Percentiles rank a stretch among this genome's conserved stretches.
Evolutionary conservation across 495 filamentous ascomycete genomes (phyloP).

Genomic region (Clohesyomyces aquaticus): DNA sequence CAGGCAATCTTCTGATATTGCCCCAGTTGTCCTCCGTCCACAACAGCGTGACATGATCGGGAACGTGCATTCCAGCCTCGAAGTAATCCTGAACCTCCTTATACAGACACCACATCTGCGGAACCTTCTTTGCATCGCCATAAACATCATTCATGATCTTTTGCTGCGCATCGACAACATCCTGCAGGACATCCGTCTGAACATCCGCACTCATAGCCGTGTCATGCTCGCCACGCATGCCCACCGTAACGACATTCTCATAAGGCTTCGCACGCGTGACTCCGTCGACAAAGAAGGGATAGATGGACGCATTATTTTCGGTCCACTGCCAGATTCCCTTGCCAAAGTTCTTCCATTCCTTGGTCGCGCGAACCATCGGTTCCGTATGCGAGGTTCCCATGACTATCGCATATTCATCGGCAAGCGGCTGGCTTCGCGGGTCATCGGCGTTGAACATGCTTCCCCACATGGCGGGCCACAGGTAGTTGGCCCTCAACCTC

Average conservation of each 20-base stretch:
- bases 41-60: slow-evolving; percentile 72
- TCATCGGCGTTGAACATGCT: slow-evolving; percentile 74
- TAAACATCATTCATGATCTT: slow-evolving; percentile 60
- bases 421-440: slow-evolving; percentile 65
- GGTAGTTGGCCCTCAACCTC: slow-evolving; percentile 70
- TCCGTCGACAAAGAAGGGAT: slow-evolving; percentile 69
- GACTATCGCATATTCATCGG: slow-evolving; percentile 73
- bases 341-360: slow-evolving; percentile 65
- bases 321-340: slow-evolving; percentile 67
- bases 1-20: slow-evolving; percentile 67
- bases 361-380: slow-evolving; percentile 72
- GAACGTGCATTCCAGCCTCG: slow-evolving; percentile 65
- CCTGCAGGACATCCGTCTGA: slow-evolving; percentile 62
- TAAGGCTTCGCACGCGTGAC: slow-evolving; percentile 66
- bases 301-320: slow-evolving; percentile 66
- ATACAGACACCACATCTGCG: slow-evolving; percentile 67
- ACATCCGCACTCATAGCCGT: slow-evolving; percentile 60
- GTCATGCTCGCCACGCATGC: slow-evolving; percentile 74
- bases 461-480: slow-evolving; percentile 76
- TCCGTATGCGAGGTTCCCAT: slow-evolving; percentile 75
- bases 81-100: slow-evolving; percentile 63
- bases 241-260: slow-evolving; percentile 68
- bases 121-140: slow-evolving; percentile 59
- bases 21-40: slow-evolving; percentile 81
- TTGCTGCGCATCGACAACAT: slow-evolving; percentile 63